A percentile compares a stretch with the other conserved stretches of the same genome.
Conservation (phyloP, 306 rosid species). For the Abrus pulchellus region DNA sequence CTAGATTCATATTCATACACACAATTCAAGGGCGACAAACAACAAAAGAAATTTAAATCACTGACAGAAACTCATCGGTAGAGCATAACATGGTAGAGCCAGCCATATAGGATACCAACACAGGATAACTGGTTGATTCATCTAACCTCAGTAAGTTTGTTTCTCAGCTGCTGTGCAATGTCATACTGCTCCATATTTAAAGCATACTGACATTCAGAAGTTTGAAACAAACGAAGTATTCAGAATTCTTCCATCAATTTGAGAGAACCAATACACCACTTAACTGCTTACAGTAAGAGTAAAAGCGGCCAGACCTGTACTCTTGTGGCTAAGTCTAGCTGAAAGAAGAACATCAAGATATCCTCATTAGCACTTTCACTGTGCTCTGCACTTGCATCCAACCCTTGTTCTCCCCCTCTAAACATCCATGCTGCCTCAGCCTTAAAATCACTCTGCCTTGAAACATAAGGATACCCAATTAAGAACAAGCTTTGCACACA, state of each 20-base stretch:
- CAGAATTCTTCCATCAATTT: slow-evolving; percentile 33
- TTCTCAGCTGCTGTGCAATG: slow-evolving; percentile 84
- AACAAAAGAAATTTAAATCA: not conserved
- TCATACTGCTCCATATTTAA: slow-evolving; percentile 90
- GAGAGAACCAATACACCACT: slow-evolving; percentile 22
- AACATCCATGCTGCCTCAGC: slow-evolving; percentile 87
- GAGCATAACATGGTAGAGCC: no score
- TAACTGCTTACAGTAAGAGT: slow-evolving; percentile 3
- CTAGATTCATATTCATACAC: slow-evolving; percentile 34
- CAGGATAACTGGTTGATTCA: slow-evolving; percentile 1
- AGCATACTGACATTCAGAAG: slow-evolving; percentile 68
- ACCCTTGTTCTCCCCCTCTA: slow-evolving; percentile 70
- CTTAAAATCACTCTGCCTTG: slow-evolving; percentile 55
- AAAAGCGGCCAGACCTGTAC: slow-evolving; percentile 73
- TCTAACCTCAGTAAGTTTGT: slow-evolving; percentile 88
- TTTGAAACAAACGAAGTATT: slow-evolving; percentile 44
- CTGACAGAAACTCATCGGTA: not conserved
- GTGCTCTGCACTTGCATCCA: slow-evolving; percentile 76
- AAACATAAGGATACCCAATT: slow-evolving; percentile 53
- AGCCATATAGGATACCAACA: slow-evolving; percentile 15
- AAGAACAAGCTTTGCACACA: slow-evolving; percentile 49
- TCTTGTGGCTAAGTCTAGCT: slow-evolving; percentile 88
- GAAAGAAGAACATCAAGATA: slow-evolving; percentile 90
- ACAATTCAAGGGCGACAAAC: slow-evolving; percentile 18
- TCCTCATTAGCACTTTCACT: slow-evolving; percentile 92